A percentile compares a stretch with the other conserved stretches of the same genome.
Evolutionary conservation across 352 stramenopile genomes (phyloP).

Genomic region (Phytophthora nicotianae): DNA sequence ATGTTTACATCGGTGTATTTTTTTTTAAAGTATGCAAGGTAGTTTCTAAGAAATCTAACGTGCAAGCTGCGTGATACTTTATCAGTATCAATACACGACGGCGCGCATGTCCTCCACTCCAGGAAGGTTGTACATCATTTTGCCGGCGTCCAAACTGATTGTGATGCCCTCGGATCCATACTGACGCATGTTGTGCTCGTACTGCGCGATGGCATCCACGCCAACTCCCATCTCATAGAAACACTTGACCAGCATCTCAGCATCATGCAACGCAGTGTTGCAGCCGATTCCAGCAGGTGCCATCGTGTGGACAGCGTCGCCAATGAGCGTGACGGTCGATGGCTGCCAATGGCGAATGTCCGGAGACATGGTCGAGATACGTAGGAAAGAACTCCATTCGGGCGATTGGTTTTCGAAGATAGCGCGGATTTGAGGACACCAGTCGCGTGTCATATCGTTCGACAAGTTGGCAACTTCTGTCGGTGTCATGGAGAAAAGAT

Average conservation of each 20-base stretch:
- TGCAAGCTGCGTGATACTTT: too few relatives aligned
- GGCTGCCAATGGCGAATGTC: conserved; percentile 52
- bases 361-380: conserved; percentile 64
- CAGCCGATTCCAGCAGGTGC: conserved; percentile 56
- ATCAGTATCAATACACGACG: conserved; percentile 37
- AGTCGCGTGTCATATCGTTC: conserved; percentile 56
- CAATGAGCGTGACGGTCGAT: conserved; percentile 55
- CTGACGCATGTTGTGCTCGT: conserved; percentile 60
- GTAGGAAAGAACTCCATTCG: conserved; percentile 63
- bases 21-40: neutral
- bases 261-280: conserved; percentile 62
- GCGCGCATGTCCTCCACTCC: conserved; percentile 49
- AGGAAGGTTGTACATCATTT: conserved; percentile 56
- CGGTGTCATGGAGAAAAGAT: conserved; percentile 54
- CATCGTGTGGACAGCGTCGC: conserved; percentile 72
- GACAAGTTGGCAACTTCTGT: conserved; percentile 52
- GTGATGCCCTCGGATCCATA: conserved; percentile 48
- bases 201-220: conserved; percentile 51
- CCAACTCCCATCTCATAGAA: conserved; percentile 53
- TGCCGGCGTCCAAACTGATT: conserved; percentile 48
- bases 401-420: conserved; percentile 49
- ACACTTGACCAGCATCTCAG: conserved; percentile 47
- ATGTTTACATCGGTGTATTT: neutral
- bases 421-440: conserved; percentile 48
- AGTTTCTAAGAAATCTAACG: conserved; percentile 10